These are phyloP conservation scores for Bipolaris sorokiniana DNA, from an alignment of 2,329 filamentous ascomycete species.

Conservation along the genomic window DNA sequence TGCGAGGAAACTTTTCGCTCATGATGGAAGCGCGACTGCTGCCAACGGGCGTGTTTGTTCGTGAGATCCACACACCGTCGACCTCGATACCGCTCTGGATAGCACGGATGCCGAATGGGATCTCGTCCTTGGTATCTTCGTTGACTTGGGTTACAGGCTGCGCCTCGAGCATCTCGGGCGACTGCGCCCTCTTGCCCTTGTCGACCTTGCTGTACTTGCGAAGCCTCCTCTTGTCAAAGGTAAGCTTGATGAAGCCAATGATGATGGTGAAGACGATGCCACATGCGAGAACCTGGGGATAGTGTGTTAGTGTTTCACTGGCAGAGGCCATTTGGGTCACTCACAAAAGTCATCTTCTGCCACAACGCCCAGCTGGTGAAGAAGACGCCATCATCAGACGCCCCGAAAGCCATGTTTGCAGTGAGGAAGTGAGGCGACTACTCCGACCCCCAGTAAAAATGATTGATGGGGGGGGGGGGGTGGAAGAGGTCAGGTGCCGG, in stretches of 20 bases:
- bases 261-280: slow-evolving; percentile 74
- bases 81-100: slow-evolving; percentile 83
- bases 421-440: slow-evolving; percentile 16
- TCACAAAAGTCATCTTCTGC: slow-evolving; percentile 90
- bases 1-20: slow-evolving; percentile 39
- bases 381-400: slow-evolving; percentile 47
- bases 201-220: slow-evolving; percentile 52
- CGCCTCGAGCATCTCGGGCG: slow-evolving; percentile 68
- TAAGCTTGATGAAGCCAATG: slow-evolving; percentile 70
- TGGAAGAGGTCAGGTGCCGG: slow-evolving; percentile 3
- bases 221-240: slow-evolving; percentile 50
- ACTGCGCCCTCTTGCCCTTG: slow-evolving; percentile 51
- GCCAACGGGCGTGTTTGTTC: slow-evolving; percentile 51
- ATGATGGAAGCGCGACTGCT: slow-evolving; percentile 46
- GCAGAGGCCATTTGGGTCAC: slow-evolving; percentile 43
- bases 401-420: slow-evolving; percentile 30
- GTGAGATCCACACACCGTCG: slow-evolving; percentile 72
- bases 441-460: slow-evolving; percentile 29
- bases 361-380: slow-evolving; percentile 73
- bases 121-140: slow-evolving; percentile 64
- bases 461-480: slow-evolving; percentile 19
- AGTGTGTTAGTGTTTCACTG: slow-evolving; percentile 31
- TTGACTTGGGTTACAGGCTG: slow-evolving; percentile 60
- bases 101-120: slow-evolving; percentile 86
- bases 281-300: slow-evolving; percentile 69